phyloP scores from a whole-genome alignment of 805 yeast species.

The Sporopachydermia quercuum region DNA sequence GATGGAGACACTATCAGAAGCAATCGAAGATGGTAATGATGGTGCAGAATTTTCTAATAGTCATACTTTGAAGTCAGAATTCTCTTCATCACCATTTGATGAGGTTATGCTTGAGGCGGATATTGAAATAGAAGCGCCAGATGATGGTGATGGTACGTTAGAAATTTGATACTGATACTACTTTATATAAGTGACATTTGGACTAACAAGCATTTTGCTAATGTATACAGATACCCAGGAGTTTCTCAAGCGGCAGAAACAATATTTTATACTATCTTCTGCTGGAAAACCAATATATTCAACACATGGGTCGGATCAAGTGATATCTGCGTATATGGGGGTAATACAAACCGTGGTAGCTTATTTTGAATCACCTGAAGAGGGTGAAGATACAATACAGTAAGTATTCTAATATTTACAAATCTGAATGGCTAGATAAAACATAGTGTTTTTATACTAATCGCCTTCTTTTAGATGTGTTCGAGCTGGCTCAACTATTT shows the following conservation, averaged over 20 bases:
- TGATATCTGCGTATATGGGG: constrained; percentile 60
- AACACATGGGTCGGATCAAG: constrained; percentile 54
- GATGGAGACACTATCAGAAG: constrained; percentile 5
- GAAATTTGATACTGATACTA: constrained; percentile 4
- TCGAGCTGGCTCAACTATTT: constrained; percentile 32
- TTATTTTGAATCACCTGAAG: constrained; percentile 36
- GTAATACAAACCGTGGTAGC: constrained; percentile 66
- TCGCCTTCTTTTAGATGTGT: constrained; percentile 34
- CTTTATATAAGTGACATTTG: constrained; percentile 10
- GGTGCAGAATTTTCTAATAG: constrained; percentile 4
- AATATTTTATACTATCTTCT: constrained; percentile 61
- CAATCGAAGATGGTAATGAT: constrained; percentile 4
- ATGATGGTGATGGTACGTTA: constrained; percentile 4
- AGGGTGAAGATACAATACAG: constrained; percentile 13
- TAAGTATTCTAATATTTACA: too few species aligned
- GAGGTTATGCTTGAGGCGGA: constrained; percentile 5
- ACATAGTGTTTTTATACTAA: too few species aligned
- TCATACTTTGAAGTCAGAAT: constrained; percentile 5
- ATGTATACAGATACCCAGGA: constrained; percentile 13
- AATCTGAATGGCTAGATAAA: too few species aligned
- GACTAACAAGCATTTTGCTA: constrained; percentile 17
- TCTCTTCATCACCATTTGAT: constrained; percentile 3
- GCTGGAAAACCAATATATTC: constrained; percentile 88
- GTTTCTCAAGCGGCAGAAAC: constrained; percentile 34
- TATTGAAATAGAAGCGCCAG: constrained; percentile 4